Base-by-base conservation (phyloP, 345 rosid genomes). In the Iberis pinnata region DNA sequence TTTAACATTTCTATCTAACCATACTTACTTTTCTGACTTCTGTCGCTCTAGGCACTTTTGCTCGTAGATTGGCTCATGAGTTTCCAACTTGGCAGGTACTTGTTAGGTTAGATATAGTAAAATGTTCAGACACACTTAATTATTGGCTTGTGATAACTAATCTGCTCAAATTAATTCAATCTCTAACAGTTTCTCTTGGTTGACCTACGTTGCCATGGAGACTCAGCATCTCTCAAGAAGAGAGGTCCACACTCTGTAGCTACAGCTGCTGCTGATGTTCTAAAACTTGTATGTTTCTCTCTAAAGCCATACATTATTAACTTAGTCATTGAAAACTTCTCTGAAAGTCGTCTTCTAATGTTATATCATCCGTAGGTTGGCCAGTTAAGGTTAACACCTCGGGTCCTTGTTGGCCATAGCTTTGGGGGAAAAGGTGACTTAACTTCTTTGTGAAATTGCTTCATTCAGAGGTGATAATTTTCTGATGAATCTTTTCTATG, bases 151-250 rank as follows among this genome's bases (percentile, higher is more conserved):
- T 12, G 2, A 39, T 59, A 38, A 52, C n/a, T 58, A 15, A 44
- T 17, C 9, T 39, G 25, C 10, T 12, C 39, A 9, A 29, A 10
- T 19, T 58, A 13, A 41, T 53, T 61, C 12, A 50, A 14, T 17
- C 43, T 15, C 7, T 43, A n/a, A 13, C 81, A 87, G 98, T 90
- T 86, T 79, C 89, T 90, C 58, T 69, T 82, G 38, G 88, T 90
- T 10, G 98, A 90, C 72, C 68, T 90, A 45, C 82, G 96, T 52
- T 90, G 98, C 75, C 98, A 90, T 67, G 98, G 98, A 53, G 96
- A 90, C 71, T 90, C 98, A 16, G 76, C 98, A 24, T 66, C 79
- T 24, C 64, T 79, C 62, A 78, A 72, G 69, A 84, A 77, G 77
- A 80, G 77, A 52, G 75, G 78, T 41, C 86, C 92, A 19, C 82